A percentile compares a stretch with the other conserved stretches of the same genome.
Conservation (phyloP, 805 yeast species). For the Suhomyces emberorum region DNA sequence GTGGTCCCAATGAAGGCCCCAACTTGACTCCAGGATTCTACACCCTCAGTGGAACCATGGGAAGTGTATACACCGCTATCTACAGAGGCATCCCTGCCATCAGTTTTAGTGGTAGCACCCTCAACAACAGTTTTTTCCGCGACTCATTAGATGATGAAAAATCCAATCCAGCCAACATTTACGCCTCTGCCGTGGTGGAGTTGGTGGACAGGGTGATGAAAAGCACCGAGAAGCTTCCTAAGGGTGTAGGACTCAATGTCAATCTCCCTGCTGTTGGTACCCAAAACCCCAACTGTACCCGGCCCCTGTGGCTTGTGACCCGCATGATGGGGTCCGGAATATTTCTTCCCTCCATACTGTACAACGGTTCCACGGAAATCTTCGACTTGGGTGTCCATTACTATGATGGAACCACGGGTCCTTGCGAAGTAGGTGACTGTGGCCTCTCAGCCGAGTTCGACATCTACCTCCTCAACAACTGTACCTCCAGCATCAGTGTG, state of each 20-base stretch:
- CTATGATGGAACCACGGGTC: slow-evolving; percentile 13
- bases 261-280: slow-evolving; percentile 20
- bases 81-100: slow-evolving; percentile 25
- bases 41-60: slow-evolving; percentile 26
- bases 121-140: slow-evolving; percentile 25
- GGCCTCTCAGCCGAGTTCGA: slow-evolving; percentile 12
- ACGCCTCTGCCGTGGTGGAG: slow-evolving; percentile 23
- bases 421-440: slow-evolving; percentile 12
- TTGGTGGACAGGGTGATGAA: slow-evolving; percentile 16
- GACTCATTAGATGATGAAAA: slow-evolving; percentile 18
- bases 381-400: slow-evolving; percentile 7
- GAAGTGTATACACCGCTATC: slow-evolving; percentile 23
- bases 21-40: slow-evolving; percentile 27
- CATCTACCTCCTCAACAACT: slow-evolving; percentile 15
- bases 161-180: slow-evolving; percentile 22
- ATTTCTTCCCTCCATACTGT: slow-evolving; percentile 8
- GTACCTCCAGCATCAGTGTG: slow-evolving; percentile 44
- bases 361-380: slow-evolving; percentile 4
- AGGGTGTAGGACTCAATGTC: slow-evolving; percentile 22
- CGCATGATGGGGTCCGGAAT: slow-evolving; percentile 12
- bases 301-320: slow-evolving; percentile 12
- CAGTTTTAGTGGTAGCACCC: slow-evolving; percentile 24
- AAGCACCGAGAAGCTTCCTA: slow-evolving; percentile 15
- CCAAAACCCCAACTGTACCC: slow-evolving; percentile 22
- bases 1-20: slow-evolving; percentile 30